Base-by-base conservation (phyloP, 2,329 filamentous ascomycete species). In the Calonectria ilicicola region DNA sequence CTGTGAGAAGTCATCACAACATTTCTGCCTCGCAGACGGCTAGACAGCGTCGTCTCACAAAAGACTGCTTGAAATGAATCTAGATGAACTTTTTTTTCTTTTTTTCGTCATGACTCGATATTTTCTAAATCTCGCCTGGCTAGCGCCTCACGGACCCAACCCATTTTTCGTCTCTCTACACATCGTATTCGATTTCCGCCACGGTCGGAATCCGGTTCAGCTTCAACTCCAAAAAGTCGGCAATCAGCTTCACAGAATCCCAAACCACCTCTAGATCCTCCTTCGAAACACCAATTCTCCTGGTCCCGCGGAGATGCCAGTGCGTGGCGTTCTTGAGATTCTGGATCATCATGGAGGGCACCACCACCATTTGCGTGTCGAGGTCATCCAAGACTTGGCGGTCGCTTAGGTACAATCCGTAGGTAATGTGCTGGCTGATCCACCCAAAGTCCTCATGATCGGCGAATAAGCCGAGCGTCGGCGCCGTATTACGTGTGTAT, bases 381-480 rank as follows among this genome's bases (percentile, higher is more conserved):
- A 89, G 71, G 12, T 87, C 87, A 21, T 87, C 86, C 4, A 91
- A 80, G 12, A 91, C 87, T 74, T 84, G 86, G 29, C 89, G 87
- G 78, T 91, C 89, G 12, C 87, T 88, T 0, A 92, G 85, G 74
- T 88, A 91, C 14, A 91, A 82, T 0, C 90, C 90, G 72, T 91
- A 91, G 0, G 88, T 91, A 70, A 92, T 90, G 66, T 90, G 82
- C 21, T 85, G 83, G 21, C 85, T 87, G 8, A 91, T 81, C 87
- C 88, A 91, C 3, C 84, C 85, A 81, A 84, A 85, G 67, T 86
- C 83, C 42, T 75, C 79, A 74, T 86, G 84, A 21, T 80, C 81
- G 62, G 81, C 81, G 62, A 85, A 85, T 6, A 85, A 75, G 9
- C 76, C 81, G 15, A 85, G 32, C 32, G 53, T 60, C 12, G 53